These are phyloP conservation scores for Acer saccharum DNA, from an alignment of 345 rosid genomes.

Conservation along the genomic window DNA sequence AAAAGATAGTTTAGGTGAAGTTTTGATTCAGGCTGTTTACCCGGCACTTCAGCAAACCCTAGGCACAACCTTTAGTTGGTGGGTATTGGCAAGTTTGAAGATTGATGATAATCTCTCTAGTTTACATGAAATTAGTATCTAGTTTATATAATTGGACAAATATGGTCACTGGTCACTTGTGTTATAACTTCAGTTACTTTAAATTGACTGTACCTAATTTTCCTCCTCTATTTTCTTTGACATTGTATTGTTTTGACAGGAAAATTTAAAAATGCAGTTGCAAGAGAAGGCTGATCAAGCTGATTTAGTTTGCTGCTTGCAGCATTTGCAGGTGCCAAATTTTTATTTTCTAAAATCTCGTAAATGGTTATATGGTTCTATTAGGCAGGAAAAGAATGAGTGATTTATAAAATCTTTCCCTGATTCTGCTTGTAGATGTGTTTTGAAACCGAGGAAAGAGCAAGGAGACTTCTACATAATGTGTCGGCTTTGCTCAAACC, in stretches of 20 bases:
- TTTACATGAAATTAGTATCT: not conserved
- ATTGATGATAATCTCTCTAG: too few species aligned
- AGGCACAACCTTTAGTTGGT: too few species aligned
- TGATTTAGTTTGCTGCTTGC: slow-evolving; percentile 91
- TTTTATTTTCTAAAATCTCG: slow-evolving; percentile 4
- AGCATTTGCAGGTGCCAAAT: slow-evolving; percentile 77
- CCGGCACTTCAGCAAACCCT: too few species aligned
- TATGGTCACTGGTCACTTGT: not conserved
- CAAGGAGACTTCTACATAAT: slow-evolving; percentile 77
- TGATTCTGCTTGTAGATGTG: slow-evolving; percentile 56
- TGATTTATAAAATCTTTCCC: not conserved
- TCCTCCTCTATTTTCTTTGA: not conserved
- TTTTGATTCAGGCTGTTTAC: too few species aligned
- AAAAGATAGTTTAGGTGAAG: too few species aligned
- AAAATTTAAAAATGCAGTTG: slow-evolving; percentile 55
- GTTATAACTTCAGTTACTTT: not conserved
- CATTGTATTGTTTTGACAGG: slow-evolving; percentile 44
- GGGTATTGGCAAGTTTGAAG: too few species aligned
- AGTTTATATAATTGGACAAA: not conserved
- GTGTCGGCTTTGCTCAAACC: slow-evolving; percentile 87
- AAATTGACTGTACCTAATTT: not conserved
- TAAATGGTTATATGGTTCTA: not conserved
- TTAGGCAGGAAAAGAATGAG: slow-evolving; percentile 5
- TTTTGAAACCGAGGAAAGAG: slow-evolving; percentile 93
- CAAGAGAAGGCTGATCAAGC: slow-evolving; percentile 63